Percentiles rank a stretch among this genome's conserved stretches.
Conservation (phyloP, 495 filamentous ascomycete species). For the Xylaria curta region DNA sequence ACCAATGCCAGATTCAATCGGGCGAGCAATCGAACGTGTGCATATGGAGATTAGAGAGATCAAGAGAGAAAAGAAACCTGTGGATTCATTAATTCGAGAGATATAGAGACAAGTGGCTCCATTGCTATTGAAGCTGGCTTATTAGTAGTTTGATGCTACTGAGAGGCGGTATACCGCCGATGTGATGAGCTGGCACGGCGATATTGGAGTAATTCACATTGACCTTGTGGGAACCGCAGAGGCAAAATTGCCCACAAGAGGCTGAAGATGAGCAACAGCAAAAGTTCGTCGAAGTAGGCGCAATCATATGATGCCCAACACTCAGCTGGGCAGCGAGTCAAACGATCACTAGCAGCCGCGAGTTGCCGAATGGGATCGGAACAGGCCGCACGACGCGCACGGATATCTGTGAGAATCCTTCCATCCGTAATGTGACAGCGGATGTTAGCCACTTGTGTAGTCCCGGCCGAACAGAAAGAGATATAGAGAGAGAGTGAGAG, state of each 20-base stretch:
- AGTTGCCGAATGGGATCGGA: not conserved
- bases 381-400: slow-evolving; percentile 15
- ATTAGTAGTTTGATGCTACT: slow-evolving; percentile 9
- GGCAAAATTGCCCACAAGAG: not conserved
- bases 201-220: slow-evolving; percentile 18
- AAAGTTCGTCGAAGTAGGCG: not conserved
- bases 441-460: not conserved
- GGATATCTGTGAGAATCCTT: not conserved
- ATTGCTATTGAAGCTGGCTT: slow-evolving; percentile 9
- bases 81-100: slow-evolving; percentile 15
- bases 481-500: no score
- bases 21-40: not conserved
- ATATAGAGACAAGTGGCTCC: slow-evolving; percentile 28
- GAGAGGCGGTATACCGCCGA: not conserved
- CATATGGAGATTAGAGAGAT: not conserved
- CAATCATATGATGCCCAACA: slow-evolving; percentile 9
- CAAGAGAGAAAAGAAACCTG: not conserved
- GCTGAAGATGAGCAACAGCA: not conserved
- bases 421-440: not conserved
- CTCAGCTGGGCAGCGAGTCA: not conserved
- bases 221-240: not conserved
- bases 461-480: not conserved
- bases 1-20: not conserved
- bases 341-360: not conserved
- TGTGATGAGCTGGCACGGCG: slow-evolving; percentile 22